Conservation (phyloP, 2,329 filamentous ascomycete species). For the Ophiostoma ulmi region DNA sequence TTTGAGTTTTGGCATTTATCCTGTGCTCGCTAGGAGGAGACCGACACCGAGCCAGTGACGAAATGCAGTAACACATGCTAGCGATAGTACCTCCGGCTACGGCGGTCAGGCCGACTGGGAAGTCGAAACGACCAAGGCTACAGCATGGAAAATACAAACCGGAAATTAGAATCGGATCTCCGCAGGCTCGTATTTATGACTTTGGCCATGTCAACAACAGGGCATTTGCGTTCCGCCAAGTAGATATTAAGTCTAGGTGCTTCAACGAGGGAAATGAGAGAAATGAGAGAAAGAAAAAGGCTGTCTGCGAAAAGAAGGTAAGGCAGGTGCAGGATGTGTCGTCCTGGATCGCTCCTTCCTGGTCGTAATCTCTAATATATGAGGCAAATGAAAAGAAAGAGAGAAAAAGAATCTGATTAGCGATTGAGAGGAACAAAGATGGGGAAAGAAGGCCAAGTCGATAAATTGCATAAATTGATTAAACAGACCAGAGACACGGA, state of each 20-base stretch:
- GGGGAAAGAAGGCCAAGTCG: neutral
- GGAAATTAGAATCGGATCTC: slow-evolving; percentile 12
- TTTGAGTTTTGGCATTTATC: neutral
- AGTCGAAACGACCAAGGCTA: neutral
- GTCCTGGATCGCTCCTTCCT: neutral
- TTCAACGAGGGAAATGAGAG: no score
- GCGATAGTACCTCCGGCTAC: neutral
- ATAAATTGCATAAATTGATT: slow-evolving; percentile 5
- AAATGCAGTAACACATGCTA: neutral
- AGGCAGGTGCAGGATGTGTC: neutral
- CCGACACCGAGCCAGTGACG: slow-evolving; percentile 7
- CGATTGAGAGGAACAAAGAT: neutral
- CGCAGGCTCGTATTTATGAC: slow-evolving; percentile 1
- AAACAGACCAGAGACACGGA: neutral
- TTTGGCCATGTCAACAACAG: neutral
- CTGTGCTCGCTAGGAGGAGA: neutral
- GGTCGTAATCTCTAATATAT: neutral
- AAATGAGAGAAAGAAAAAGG: neutral
- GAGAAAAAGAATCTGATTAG: neutral
- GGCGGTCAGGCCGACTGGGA: neutral
- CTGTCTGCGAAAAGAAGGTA: neutral
- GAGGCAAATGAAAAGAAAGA: neutral
- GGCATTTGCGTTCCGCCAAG: neutral
- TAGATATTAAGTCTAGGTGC: no score
- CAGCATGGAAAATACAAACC: neutral